Conservation (phyloP, 2,329 filamentous ascomycete species). For the Fusarium burgessii region DNA sequence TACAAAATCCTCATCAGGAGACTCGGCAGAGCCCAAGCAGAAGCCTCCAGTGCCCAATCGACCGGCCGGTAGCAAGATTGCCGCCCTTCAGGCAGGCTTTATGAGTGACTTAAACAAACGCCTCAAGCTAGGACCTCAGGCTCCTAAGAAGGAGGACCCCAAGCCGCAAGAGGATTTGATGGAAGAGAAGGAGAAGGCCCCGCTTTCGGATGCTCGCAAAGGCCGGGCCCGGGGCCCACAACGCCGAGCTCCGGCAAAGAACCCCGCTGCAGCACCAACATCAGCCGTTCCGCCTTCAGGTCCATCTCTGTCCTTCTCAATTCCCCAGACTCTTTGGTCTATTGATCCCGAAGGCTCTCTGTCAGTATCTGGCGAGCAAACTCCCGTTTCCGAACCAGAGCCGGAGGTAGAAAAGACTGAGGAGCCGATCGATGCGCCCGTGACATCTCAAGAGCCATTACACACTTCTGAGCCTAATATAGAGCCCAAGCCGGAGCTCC, state of each 20-base stretch:
- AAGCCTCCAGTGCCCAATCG: slow-evolving; percentile 85
- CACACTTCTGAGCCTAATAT: slow-evolving; percentile 17
- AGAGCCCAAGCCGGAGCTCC: slow-evolving; percentile 26
- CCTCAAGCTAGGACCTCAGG: slow-evolving; percentile 86
- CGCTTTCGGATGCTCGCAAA: slow-evolving; percentile 91
- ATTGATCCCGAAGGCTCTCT: slow-evolving; percentile 63
- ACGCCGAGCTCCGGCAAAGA: slow-evolving; percentile 73
- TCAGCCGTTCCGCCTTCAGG: slow-evolving; percentile 50
- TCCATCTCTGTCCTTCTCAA: slow-evolving; percentile 60
- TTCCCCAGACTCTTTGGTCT: slow-evolving; percentile 63
- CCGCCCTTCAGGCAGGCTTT: slow-evolving; percentile 89
- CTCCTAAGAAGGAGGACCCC: slow-evolving; percentile 79
- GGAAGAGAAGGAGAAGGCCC: slow-evolving; percentile 76
- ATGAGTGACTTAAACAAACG: slow-evolving; percentile 93
- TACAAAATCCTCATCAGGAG: slow-evolving; percentile 60
- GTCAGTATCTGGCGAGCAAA: slow-evolving; percentile 36
- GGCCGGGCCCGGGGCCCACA: slow-evolving; percentile 89
- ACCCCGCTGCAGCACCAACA: slow-evolving; percentile 54
- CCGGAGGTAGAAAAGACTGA: slow-evolving; percentile 13
- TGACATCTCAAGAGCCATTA: slow-evolving; percentile 7
- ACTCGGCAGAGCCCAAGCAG: slow-evolving; percentile 67
- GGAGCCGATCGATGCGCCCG: neutral
- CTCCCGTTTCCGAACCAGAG: slow-evolving; percentile 26
- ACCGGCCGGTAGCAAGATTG: slow-evolving; percentile 86
- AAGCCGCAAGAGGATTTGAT: slow-evolving; percentile 65